Base-by-base conservation (phyloP, 2,329 filamentous ascomycete species). In the Lasiodiplodia theobromae region DNA sequence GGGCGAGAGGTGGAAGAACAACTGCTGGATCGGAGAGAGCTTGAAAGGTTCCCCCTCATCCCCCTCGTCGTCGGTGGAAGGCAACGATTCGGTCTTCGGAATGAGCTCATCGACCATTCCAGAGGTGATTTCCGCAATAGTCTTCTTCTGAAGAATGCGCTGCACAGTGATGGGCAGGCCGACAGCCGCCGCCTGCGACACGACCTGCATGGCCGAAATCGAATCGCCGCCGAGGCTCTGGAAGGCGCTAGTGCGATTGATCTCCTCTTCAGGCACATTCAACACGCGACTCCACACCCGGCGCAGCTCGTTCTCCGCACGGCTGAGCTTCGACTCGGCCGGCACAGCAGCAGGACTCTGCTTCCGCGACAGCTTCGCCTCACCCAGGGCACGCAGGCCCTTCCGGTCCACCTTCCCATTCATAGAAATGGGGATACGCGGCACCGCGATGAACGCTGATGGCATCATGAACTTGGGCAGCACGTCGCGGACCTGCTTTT, bases 121-220 rank as follows among this genome's bases (percentile, higher is more conserved):
- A 10, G 68, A 67, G 11, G 75, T 76, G 1, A 80, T 71, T 53
- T 78, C 75, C 2, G 57, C 71, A 44, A 85, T 82, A 1, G 83
- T 85, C 69, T 81, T 83, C 73, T 81, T 82, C 18, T 80, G 82
- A 38, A 86, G 74, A 3, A 86, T 79, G 28, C 85, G 82, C 70
- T 84, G 83, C 12, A 86, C 82, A 12, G 79, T 82, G 28, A 85
- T 73, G 14, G 80, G 78, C 68, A 85, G 75, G 1, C 82, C 82
- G 44, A 76, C 74, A 71, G 83, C 83, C 58, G 82, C 83, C 69
- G 81, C 84, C 44, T 82, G 77, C 2, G 81, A 81, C 68, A 83
- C 79, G 49, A 83, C 83, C 58, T 83, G 83, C 80, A 86, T 85
- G 0, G 84, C 83, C 51, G 83, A 83, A 10, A 62, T 62, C 12